A percentile compares a stretch with the other conserved stretches of the same genome.
phyloP scores from a whole-genome alignment of 2,329 filamentous ascomycete genomes.

The Xylariaceae sp. region DNA sequence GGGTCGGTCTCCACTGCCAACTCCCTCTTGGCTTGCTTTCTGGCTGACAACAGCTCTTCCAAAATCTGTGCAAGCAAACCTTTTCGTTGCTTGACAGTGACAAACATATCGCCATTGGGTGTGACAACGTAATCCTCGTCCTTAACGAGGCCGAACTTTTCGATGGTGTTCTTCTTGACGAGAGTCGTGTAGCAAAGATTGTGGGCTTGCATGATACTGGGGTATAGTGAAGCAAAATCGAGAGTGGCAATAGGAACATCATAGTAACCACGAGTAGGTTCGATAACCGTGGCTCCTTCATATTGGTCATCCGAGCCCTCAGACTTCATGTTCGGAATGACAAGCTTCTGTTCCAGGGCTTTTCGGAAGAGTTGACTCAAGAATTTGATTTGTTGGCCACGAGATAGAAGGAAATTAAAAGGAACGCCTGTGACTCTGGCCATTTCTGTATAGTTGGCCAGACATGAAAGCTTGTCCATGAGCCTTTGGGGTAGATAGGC shows the following conservation, averaged over 20 bases:
- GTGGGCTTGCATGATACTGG: constrained; percentile 97
- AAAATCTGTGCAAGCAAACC: constrained; percentile 91
- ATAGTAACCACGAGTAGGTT: constrained; percentile 89
- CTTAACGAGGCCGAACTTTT: constrained; percentile 71
- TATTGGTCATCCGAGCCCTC: constrained; percentile 81
- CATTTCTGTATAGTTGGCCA: constrained; percentile 99
- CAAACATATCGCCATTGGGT: constrained; percentile 89
- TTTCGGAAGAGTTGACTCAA: constrained; percentile 96
- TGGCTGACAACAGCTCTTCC: constrained; percentile 82
- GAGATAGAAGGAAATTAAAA: constrained; percentile 87
- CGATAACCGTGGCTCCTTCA: constrained; percentile 95
- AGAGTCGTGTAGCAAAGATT: constrained; percentile 97
- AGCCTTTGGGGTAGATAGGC: constrained; percentile 89
- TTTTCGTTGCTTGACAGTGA: constrained; percentile 81
- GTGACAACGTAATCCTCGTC: constrained; percentile 96
- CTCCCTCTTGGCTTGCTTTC: constrained; percentile 92
- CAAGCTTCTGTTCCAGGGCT: constrained; percentile 84
- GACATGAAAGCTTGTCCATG: constrained; percentile 95
- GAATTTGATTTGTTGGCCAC: constrained; percentile 96
- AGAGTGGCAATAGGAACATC: constrained; percentile 92
- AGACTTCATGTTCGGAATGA: constrained; percentile 79
- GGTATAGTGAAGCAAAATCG: constrained; percentile 97
- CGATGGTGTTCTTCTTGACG: constrained; percentile 70
- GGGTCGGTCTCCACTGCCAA: constrained; percentile 83
- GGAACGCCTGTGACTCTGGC: constrained; percentile 97